Conservation (phyloP, 2,329 filamentous ascomycete species). For the Nannizziopsis barbatae region DNA sequence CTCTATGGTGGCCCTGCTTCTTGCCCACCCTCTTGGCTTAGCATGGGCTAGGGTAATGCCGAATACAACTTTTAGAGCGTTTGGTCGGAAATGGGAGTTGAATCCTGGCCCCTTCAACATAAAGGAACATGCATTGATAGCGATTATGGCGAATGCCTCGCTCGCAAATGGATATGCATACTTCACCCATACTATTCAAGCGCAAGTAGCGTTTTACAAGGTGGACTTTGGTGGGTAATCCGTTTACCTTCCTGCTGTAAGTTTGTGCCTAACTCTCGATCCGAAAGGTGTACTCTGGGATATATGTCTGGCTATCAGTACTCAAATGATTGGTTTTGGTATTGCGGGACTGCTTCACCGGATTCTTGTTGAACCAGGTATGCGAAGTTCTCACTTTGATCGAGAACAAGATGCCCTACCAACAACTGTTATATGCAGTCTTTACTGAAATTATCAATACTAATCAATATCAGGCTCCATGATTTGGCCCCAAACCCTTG, state of each 20-base stretch:
- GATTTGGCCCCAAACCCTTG: slow-evolving; percentile 60
- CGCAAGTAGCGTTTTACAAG: slow-evolving; percentile 60
- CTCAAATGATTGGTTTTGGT: slow-evolving; percentile 58
- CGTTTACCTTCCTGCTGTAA: not conserved
- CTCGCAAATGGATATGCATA: slow-evolving; percentile 52
- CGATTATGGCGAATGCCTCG: slow-evolving; percentile 53
- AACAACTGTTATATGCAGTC: too few relatives aligned
- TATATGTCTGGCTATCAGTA: slow-evolving; percentile 55
- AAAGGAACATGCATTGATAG: slow-evolving; percentile 38
- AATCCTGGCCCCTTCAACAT: slow-evolving; percentile 39
- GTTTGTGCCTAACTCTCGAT: not conserved
- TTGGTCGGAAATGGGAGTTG: slow-evolving; percentile 30
- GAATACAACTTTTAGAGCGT: slow-evolving; percentile 25
- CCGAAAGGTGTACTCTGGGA: slow-evolving; percentile 46
- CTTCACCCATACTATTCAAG: slow-evolving; percentile 62
- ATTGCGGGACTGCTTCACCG: slow-evolving; percentile 57
- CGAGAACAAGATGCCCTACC: not conserved
- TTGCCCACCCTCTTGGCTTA: slow-evolving; percentile 45
- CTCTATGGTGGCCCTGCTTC: slow-evolving; percentile 51
- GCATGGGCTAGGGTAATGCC: slow-evolving; percentile 34
- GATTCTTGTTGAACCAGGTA: slow-evolving; percentile 40
- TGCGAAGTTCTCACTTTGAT: not conserved
- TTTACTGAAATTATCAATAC: too few relatives aligned
- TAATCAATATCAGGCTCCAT: slow-evolving; percentile 44
- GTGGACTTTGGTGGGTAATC: slow-evolving; percentile 47